phyloP scores from a whole-genome alignment of 768 basidiomycete species.

The Suillus occidentalis region DNA sequence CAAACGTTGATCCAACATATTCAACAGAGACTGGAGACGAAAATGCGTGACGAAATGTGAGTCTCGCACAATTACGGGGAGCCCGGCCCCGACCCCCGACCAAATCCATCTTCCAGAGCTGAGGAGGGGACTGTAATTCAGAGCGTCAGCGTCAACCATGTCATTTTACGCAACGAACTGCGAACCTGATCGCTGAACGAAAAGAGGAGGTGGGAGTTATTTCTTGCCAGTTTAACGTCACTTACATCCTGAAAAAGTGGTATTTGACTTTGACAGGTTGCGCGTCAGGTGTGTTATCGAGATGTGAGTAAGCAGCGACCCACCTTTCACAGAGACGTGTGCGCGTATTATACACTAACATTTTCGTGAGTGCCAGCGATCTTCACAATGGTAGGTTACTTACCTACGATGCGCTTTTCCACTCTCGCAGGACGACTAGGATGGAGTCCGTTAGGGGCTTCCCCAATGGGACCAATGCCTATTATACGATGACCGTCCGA shows the following conservation, averaged over 20 bases:
- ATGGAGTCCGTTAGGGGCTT: slow-evolving; percentile 42
- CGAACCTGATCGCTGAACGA: slow-evolving; percentile 16
- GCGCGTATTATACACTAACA: slow-evolving; percentile 48
- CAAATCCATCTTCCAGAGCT: slow-evolving; percentile 71
- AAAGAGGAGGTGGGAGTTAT: slow-evolving; percentile 44
- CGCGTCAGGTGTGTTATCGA: slow-evolving; percentile 9
- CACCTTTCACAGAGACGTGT: slow-evolving; percentile 47
- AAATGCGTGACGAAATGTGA: slow-evolving; percentile 63
- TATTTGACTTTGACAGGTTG: slow-evolving; percentile 41
- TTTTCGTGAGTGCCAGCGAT: background rate
- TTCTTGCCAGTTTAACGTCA: slow-evolving; percentile 47
- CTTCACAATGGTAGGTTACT: slow-evolving; percentile 13
- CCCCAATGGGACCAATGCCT: slow-evolving; percentile 49
- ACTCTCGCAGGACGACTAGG: slow-evolving; percentile 49
- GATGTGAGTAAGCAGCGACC: slow-evolving; percentile 10
- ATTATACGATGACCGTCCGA: slow-evolving; percentile 47
- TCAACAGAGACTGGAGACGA: slow-evolving; percentile 69
- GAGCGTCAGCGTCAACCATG: background rate
- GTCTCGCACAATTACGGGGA: slow-evolving; percentile 34
- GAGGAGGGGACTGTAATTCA: slow-evolving; percentile 58
- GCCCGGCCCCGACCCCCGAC: slow-evolving; percentile 48
- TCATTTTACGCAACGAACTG: background rate
- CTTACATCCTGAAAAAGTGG: slow-evolving; percentile 56
- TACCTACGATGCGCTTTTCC: slow-evolving; percentile 55
- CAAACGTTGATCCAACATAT: slow-evolving; percentile 83